These are phyloP conservation scores for Aspergillus nanangensis DNA, from an alignment of 495 filamentous ascomycete genomes.

Conservation along the genomic window DNA sequence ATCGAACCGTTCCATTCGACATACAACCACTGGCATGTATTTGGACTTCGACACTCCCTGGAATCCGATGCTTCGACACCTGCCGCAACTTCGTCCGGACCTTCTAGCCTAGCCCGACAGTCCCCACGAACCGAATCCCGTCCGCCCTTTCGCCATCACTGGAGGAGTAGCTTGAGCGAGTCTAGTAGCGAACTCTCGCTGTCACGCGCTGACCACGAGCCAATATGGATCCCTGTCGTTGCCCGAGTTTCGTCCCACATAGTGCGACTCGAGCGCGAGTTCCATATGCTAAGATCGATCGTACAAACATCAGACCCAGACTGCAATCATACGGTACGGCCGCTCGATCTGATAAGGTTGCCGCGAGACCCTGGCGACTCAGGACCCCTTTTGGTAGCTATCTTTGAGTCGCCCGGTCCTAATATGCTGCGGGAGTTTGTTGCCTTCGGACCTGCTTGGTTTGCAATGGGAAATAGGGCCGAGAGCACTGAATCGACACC, in stretches of 20 bases:
- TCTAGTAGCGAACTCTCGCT: slow-evolving; percentile 45
- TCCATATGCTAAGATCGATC: slow-evolving; percentile 69
- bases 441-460: slow-evolving; percentile 73
- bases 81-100: slow-evolving; percentile 42
- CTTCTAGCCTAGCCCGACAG: slow-evolving; percentile 39
- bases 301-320: slow-evolving; percentile 67
- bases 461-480: slow-evolving; percentile 46
- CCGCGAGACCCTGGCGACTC: slow-evolving; percentile 59
- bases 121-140: slow-evolving; percentile 43
- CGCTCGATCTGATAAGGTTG: slow-evolving; percentile 67
- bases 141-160: slow-evolving; percentile 29
- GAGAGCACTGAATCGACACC: slow-evolving; percentile 48
- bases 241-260: slow-evolving; percentile 76
- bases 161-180: slow-evolving; percentile 44
- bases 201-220: slow-evolving; percentile 36
- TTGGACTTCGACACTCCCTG: slow-evolving; percentile 41
- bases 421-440: slow-evolving; percentile 68
- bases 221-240: slow-evolving; percentile 52
- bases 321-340: slow-evolving; percentile 67
- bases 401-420: slow-evolving; percentile 72
- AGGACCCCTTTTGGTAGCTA: slow-evolving; percentile 62
- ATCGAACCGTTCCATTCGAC: slow-evolving; percentile 71
- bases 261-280: slow-evolving; percentile 78
- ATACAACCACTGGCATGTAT: slow-evolving; percentile 73
- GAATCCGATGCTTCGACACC: slow-evolving; percentile 39